Base-by-base conservation (phyloP, 169 alveolate species). In the Plasmodium knowlesi region DNA sequence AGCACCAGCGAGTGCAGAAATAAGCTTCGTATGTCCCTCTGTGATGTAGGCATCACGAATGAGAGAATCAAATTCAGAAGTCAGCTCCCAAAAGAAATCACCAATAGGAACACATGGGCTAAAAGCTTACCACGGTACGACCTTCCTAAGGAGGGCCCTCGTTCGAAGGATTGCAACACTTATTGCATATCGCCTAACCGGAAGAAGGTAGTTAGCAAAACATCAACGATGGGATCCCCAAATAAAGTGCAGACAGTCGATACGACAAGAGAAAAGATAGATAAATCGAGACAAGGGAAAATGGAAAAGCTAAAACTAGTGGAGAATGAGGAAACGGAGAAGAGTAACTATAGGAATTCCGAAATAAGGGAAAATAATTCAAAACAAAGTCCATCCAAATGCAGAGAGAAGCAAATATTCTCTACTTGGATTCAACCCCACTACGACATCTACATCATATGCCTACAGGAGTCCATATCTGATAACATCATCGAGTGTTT, bases 401-500 rank as follows among this genome's bases (percentile, higher is more conserved):
- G 78, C 6, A 92, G 70, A 34, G 98, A 95, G 74, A 92, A 90
- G 8, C 91, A 95, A 72, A 95, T 97, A 43, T 95, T 97, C 83
- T 53, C 92, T 22, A 96, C 96, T 37, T 97, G 98, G 98, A 85
- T 97, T 25, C 95, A 80, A 25, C 96, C 97, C 30, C 96, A 96
- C 80, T 95, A 97, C 72, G 98, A 97, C 82, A 84, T 97, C 37
- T 97, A 97, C 93, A 95, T 97, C 43, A 93, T 97, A 78, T 70
- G 98, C 57, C 95, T 97, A 70, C 98, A 97, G 76, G 98, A 97
- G 86, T 95, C 97, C 9, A 91, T 96, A n/a, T 96, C 98, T 14
- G 94, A 93, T 54, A 95, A 93, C 94, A 82, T 97, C 30, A 95
- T 95, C 73, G 84, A 79, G 34, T 86, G 95, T 43, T 83, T 97